Base-by-base conservation (phyloP, 345 rosid species). In the Euclidium syriacum region DNA sequence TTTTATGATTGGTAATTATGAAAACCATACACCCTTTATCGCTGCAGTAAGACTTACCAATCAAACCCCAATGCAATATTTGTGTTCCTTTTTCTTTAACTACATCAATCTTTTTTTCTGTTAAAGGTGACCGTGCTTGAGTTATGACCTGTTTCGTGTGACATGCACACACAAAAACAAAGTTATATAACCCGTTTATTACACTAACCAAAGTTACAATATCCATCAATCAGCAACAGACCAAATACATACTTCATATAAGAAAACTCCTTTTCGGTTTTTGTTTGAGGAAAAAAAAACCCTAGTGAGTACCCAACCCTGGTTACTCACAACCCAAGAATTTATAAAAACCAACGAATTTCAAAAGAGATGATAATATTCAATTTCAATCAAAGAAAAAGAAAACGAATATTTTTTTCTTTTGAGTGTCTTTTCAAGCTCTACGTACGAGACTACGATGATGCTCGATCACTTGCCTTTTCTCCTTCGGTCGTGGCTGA, bases 391-490 rank as follows among this genome's bases (percentile, higher is more conserved):
- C 15, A 44, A 53, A 70, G 57, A 57, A 39, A 38, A 17, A 36
- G 56, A 10, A n/a, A n/a, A 67, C 43, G 26, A 61, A 61, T 44
- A 42, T 27, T 7, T 44, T 6, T 15, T 23, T 44, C 24, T 52
- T 23, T 42, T 46, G 63, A 14, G 26, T 33, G 39, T 46, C 58
- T 42, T 35, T 60, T 52, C 12, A 24, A n/a, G n/a, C n/a, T 40
- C 30, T 26, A 32, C 34, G 4, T 25, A n/a, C n/a, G n/a, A n/a
- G n/a, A n/a, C 36, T 70, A 70, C 26, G 74, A 70, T 0, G 74
- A 70, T 46, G 74, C 74, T 70, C 74, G 53, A 70, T 70, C 74
- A 70, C 68, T 62, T 9, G 20, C 74, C 29, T 70, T 70, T 61
- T 62, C 74, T 15, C 74, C 68, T 52, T 70, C 68, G 0, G 68